Base-by-base conservation (phyloP, 768 basidiomycete genomes). In the Symmetrospora coprosmae region DNA sequence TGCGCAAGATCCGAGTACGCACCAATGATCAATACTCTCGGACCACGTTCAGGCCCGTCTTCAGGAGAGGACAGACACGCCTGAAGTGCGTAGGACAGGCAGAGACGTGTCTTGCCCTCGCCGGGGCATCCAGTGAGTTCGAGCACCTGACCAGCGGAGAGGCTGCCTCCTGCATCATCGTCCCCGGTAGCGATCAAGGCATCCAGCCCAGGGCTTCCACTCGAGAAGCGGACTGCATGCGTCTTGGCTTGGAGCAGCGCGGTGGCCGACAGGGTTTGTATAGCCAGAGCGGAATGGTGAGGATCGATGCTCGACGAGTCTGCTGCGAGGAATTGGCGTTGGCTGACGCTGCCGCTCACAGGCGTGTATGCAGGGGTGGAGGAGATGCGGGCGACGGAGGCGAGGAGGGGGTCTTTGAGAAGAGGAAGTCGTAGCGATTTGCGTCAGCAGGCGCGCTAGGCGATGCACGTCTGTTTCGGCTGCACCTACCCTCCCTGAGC, bases 111-210 rank as follows among this genome's bases (percentile, higher is more conserved):
- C 30, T 58, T 58, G 7, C 55, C 55, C 31, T 58, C 55, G 31
- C 55, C 55, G 21, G 55, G 55, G 46, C 55, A 58, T 2, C 55
- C 55, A 5, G 55, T 45, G 4, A 58, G 25, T 30, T 58, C 55
- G 3, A 58, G 31, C 27, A 58, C 33, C 16, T 31, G 28, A 8
- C 55, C 55, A 4, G 31, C 16, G n/a, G 19, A 3, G 4, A 58
- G 55, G 4, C 55, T 43, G 16, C 41, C 17, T 4, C 33, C 33
- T 14, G 25, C 21, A 31, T 58, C 55, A n/a, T 39, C 27, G 7
- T 53, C 51, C 14, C 51, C 40, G 25, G n/a, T 6, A 11, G 28
- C 21, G 19, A 58, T 11, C 38, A 58, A 33, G 19, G 21, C 9
- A 41, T 58, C 55, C n/a, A 58, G 37, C 21, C 4, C 30, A 30